Evolutionary conservation across 2,329 filamentous ascomycete genomes (phyloP).

Genomic region (Mycosphaerella sp.): DNA sequence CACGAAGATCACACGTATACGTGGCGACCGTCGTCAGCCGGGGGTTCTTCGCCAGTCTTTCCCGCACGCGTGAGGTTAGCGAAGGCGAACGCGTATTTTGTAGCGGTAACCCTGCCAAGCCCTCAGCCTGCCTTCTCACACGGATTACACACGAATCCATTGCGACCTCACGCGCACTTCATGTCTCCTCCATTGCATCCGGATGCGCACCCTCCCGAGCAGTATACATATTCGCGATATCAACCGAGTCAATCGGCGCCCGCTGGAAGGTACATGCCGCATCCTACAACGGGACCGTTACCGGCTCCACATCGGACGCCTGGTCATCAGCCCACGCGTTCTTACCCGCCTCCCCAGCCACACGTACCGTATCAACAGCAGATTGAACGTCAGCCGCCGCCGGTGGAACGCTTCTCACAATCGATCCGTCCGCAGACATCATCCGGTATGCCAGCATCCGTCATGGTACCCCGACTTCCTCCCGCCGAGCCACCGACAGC

Average conservation of each 20-base stretch:
- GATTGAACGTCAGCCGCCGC: constrained; percentile 5
- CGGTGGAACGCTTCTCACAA: constrained; percentile 1
- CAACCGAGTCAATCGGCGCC: constrained; percentile 21
- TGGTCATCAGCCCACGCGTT: constrained; percentile 15
- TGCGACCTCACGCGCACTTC: not conserved
- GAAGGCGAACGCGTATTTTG: constrained; percentile 43
- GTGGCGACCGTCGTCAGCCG: constrained; percentile 37
- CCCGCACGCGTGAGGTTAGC: constrained; percentile 35
- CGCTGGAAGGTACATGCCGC: constrained; percentile 13
- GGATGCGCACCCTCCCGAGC: constrained; percentile 9
- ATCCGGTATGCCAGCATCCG: constrained; percentile 2
- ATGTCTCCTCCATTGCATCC: constrained; percentile 1
- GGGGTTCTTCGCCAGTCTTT: constrained; percentile 32
- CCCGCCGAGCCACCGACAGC: constrained; percentile 25
- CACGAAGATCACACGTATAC: constrained; percentile 38
- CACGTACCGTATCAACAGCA: constrained; percentile 13
- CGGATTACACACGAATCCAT: not conserved
- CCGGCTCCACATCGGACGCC: constrained; percentile 17
- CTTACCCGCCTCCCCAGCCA: constrained; percentile 17
- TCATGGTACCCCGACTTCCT: constrained; percentile 15
- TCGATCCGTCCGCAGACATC: constrained; percentile 3
- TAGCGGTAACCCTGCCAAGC: constrained; percentile 37
- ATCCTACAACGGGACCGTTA: constrained; percentile 12
- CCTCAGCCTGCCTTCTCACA: constrained; percentile 24
- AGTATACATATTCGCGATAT: constrained; percentile 13